These are phyloP conservation scores for Boletus subparvulus DNA, from an alignment of 768 basidiomycete species.

Conservation along the genomic window DNA sequence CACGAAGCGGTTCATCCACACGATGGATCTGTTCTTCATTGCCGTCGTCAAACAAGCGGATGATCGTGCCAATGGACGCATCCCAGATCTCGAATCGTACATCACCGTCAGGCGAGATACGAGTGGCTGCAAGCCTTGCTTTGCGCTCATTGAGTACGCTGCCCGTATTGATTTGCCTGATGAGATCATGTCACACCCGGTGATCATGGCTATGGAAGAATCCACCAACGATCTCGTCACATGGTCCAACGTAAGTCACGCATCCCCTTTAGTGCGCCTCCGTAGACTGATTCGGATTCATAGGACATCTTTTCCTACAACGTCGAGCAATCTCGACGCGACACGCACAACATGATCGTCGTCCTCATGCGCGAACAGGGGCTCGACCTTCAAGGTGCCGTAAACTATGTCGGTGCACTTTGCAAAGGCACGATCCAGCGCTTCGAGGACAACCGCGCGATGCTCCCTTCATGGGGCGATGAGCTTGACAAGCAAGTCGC, in stretches of 20 bases:
- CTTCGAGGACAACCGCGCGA: constrained; percentile 46
- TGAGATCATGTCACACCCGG: constrained; percentile 51
- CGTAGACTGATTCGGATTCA: neutral
- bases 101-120: constrained; percentile 53
- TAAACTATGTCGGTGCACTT: constrained; percentile 63
- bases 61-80: constrained; percentile 37
- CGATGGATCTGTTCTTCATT: constrained; percentile 41
- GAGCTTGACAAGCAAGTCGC: constrained; percentile 58
- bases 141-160: constrained; percentile 56
- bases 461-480: constrained; percentile 61
- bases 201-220: constrained; percentile 45
- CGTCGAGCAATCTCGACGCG: constrained; percentile 66
- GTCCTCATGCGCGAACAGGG: constrained; percentile 64
- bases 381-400: constrained; percentile 56
- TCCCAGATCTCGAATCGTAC: constrained; percentile 53
- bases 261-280: neutral
- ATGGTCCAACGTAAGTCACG: constrained; percentile 41
- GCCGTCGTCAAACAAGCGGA: constrained; percentile 45
- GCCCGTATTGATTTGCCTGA: constrained; percentile 51
- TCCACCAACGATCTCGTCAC: constrained; percentile 52
- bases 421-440: constrained; percentile 55
- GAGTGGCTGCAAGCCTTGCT: constrained; percentile 50
- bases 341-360: constrained; percentile 72
- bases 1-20: constrained; percentile 40
- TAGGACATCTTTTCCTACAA: constrained; percentile 79